These are phyloP conservation scores for Inonotus hispidus DNA, from an alignment of 1,284 basidiomycete genomes.

Conservation along the genomic window DNA sequence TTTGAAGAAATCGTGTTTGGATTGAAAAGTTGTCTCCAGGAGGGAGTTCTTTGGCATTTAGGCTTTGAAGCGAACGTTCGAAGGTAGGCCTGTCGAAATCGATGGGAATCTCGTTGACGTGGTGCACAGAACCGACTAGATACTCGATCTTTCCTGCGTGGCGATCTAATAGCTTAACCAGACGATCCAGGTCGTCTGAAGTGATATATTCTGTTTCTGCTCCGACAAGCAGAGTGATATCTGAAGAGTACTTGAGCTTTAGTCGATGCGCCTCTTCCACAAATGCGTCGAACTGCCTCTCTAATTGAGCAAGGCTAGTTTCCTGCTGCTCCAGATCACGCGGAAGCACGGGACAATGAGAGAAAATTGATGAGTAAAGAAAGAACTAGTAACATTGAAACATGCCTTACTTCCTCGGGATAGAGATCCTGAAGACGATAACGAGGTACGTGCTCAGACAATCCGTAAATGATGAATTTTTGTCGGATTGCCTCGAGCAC, in stretches of 20 bases:
- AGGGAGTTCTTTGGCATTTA: constrained; percentile 27
- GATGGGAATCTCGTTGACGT: constrained; percentile 84
- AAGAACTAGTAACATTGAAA: not conserved
- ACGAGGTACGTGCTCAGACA: constrained; percentile 94
- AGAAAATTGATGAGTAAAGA: not conserved
- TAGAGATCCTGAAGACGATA: constrained; percentile 81
- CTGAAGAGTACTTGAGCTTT: constrained; percentile 49
- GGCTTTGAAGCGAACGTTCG: constrained; percentile 49
- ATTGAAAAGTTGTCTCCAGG: constrained; percentile 24
- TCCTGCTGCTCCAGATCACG: constrained; percentile 35
- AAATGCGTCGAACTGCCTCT: constrained; percentile 61
- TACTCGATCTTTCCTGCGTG: constrained; percentile 68
- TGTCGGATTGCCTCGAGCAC: constrained; percentile 73
- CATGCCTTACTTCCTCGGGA: constrained; percentile 82
- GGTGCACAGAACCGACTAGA: constrained; percentile 91
- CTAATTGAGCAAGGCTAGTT: constrained; percentile 43
- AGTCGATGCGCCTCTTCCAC: constrained; percentile 74
- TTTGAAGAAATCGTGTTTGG: constrained; percentile 47
- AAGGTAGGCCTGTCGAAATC: constrained; percentile 85
- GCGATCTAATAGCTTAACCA: constrained; percentile 44
- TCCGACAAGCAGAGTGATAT: constrained; percentile 80
- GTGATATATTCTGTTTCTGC: constrained; percentile 93
- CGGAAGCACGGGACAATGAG: not conserved
- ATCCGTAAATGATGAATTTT: constrained; percentile 79
- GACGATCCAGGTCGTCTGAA: constrained; percentile 51